Base-by-base conservation (phyloP, 139 green algal species). In the Raphidocelis subcapitata region DNA sequence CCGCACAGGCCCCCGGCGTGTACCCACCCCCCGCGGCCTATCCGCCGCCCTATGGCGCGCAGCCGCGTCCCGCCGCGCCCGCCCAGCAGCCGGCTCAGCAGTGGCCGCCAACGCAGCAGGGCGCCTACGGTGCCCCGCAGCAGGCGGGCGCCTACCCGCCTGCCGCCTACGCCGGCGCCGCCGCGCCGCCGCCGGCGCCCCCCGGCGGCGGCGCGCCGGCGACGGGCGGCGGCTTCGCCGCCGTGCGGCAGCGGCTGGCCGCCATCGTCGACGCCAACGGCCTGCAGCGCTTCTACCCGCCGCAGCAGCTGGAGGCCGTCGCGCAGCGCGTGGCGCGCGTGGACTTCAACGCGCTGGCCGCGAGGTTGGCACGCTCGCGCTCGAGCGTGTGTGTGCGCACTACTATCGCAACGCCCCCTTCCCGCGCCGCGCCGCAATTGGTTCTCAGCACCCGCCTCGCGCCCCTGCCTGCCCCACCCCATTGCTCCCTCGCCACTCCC, bases 201-300 rank as follows among this genome's bases (percentile, higher is more conserved):
- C 33, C 32, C 23, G n/a, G 65, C 37, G 54, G 52, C 21, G n/a
- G 31, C n/a, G 31, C 61, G 26, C 44, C 33, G 21, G 60, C 59
- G 23, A 69, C 70, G 70, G 31, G 26, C 23, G 51, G 20, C 29
- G 28, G 24, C 1, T 70, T 70, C 33, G 36, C 46, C 29, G 41
- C 60, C 29, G 69, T 64, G 32, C 61, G 64, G 28, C 12, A 15
- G 1, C 61, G 55, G 70, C 47, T 70, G 32, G 70, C 62, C n/a
- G n/a, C n/a, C n/a, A n/a, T n/a, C n/a, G n/a, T n/a, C 0, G 14
- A 61, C 1, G 47, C 26, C 5, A 77, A 77, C 47, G 59, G 62
- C 46, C 62, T 77, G 46, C 61, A 77, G 70, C 70, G 70, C 70
- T 77, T 77, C 70, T 77, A 77, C 70, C 49, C n/a, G 24, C 62